A percentile compares a stretch with the other conserved stretches of the same genome.
Conservation (phyloP, 371 early-diverging fungal species). For the Dipsacomyces acuminosporus region DNA sequence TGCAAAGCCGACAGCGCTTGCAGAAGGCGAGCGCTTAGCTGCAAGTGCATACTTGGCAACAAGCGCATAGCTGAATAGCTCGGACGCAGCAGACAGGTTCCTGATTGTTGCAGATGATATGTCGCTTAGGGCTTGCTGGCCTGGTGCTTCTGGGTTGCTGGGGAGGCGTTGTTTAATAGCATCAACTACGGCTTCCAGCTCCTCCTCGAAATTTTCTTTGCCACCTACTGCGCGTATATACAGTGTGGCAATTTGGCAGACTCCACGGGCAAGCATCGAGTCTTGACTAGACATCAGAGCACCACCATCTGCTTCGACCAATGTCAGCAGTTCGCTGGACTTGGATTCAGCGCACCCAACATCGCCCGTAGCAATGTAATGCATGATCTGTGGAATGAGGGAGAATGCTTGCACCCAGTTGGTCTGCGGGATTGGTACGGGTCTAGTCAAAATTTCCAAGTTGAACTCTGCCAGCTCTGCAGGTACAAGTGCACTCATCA, state of each 20-base stretch:
- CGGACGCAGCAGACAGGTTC: slow-evolving; percentile 11
- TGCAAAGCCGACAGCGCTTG: slow-evolving; percentile 11
- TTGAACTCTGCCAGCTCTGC: slow-evolving; percentile 17
- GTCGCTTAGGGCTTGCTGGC: not conserved
- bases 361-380: slow-evolving; percentile 17
- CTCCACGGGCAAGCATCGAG: slow-evolving; percentile 12
- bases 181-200: slow-evolving; percentile 11
- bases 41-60: slow-evolving; percentile 14
- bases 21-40: slow-evolving; percentile 15
- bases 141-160: not conserved
- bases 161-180: slow-evolving; percentile 10
- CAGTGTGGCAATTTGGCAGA: slow-evolving; percentile 11
- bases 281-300: slow-evolving; percentile 17
- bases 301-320: not conserved
- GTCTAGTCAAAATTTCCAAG: slow-evolving; percentile 25
- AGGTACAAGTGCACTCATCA: slow-evolving; percentile 30
- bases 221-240: slow-evolving; percentile 12
- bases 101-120: slow-evolving; percentile 11
- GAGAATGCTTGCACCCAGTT: slow-evolving; percentile 27
- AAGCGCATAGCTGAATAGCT: slow-evolving; percentile 28
- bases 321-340: slow-evolving; percentile 4
- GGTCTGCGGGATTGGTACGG: slow-evolving; percentile 16
- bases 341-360: slow-evolving; percentile 10
- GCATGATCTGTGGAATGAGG: slow-evolving; percentile 38
- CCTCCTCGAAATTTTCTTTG: slow-evolving; percentile 8